Base-by-base conservation (phyloP, 2,329 filamentous ascomycete species). In the Lithohypha guttulata region DNA sequence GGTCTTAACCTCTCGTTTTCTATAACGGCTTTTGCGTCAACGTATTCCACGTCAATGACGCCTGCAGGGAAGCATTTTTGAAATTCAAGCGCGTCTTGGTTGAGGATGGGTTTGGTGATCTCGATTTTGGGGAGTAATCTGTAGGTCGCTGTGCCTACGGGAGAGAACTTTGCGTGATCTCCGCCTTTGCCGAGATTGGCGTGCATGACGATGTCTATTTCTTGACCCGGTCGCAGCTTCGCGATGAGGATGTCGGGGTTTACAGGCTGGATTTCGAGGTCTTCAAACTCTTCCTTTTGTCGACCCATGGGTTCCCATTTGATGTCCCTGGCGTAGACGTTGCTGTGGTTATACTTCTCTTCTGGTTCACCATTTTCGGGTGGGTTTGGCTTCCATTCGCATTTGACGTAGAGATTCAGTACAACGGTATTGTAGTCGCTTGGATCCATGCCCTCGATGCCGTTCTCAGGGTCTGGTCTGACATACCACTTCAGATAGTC, bases 131-230 rank as follows among this genome's bases (percentile, higher is more conserved):
- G 91, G 56, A 98, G 66, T 14, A 98, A 73, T 34, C 91, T 78
- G 66, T 98, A 98, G 17, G 82, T 84, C 2, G 91, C 91, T 1
- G 91, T 95, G 2, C 89, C 87, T 23, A 96, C 91, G 32, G 91
- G 91, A 1, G 85, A 94, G 68, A 91, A 98, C 63, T 98, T 98
- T 52, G 91, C 81, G 61, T 98, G 91, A 62, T 98, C 91, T 48
- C 81, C 77, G 33, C 91, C 91, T 50, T 93, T 78, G 44, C 93
- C 91, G 66, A 95, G 93, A 65, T 93, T 79, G 65, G 89, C 91
- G 68, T 96, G 87, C 73, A 93, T 81, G 50, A 83, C 78, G 45
- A 95, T 69, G 55, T 84, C 73, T 54, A 98, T 84, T 52, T 77
- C 75, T 68, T 98, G 93, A 3, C 82, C 83, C 0, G 93, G 91